Evolutionary conservation across 331 rosid species (phyloP), one percentile per base, ranked within the genome.

Genomic region (Prunus yedoensis): DNA sequence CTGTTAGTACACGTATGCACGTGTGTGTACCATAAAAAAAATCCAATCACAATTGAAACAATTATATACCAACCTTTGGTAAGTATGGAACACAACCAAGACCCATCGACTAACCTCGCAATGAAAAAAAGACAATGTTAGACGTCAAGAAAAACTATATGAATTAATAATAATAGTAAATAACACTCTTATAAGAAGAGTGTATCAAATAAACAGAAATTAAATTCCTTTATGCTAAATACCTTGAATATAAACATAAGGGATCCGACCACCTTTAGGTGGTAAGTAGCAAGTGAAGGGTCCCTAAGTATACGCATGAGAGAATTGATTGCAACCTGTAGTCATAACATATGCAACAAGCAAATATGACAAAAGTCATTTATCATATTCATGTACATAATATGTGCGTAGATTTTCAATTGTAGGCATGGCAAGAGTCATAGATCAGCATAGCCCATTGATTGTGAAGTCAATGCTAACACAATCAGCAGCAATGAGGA

Each of bases 211-310:
- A 14, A 56, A 46, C 12, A 43, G 53, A 57, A 45, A 46, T 25
- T 51, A 7, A 38, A 11, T 58, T 49, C 20, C 52, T 67, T 7
- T 54, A 49, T 41, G 59, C 15, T 27, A 41, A 14, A 72, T 89
- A 94, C 99, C 99, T 94, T 94, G 83, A 94, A 94, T 87, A 94
- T 90, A 82, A 92, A 94, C 99, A 94, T 90, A 76, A 94, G 99
- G 66, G 99, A 94, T 68, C 97, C 94, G 68, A 92, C 93, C 83
- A 94, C 99, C 85, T 94, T 90, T 63, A 84, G 79, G 82, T 94
- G 99, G 83, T 92, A 90, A 82, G 86, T 94, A 76, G 91, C 93
- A 80, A 94, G 97, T 25, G 97, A 94, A 63, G 99, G 96, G 77
- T 94, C 99, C 86, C 99, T 91, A 81, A 94, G 87, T 85, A 94